Conservation (phyloP, 2,329 filamentous ascomycete species). For the Fusarium denticulatum region DNA sequence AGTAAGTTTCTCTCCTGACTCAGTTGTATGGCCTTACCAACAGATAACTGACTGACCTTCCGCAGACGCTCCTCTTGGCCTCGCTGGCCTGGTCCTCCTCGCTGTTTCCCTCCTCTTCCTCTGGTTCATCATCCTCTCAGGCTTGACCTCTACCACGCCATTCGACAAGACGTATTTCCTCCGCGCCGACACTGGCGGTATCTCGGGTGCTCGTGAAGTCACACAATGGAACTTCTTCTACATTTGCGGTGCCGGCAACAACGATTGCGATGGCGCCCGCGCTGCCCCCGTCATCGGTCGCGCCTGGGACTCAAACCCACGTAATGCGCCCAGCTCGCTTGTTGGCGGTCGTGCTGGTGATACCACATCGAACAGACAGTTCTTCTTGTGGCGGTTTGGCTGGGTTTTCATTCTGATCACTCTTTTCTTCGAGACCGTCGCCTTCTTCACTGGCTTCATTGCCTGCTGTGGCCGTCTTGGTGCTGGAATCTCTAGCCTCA, state of each 20-base stretch:
- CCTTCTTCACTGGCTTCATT: slow-evolving; percentile 74
- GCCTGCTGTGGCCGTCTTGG: slow-evolving; percentile 78
- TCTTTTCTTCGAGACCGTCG: slow-evolving; percentile 77
- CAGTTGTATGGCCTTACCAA: background rate
- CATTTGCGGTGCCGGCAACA: slow-evolving; percentile 74
- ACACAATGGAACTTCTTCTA: slow-evolving; percentile 94
- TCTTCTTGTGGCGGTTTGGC: slow-evolving; percentile 88
- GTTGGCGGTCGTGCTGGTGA: slow-evolving; percentile 61
- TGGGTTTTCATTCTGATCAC: slow-evolving; percentile 91
- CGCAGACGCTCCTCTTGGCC: slow-evolving; percentile 54
- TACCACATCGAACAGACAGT: slow-evolving; percentile 72
- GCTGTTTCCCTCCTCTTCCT: slow-evolving; percentile 63
- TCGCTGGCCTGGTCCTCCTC: slow-evolving; percentile 60
- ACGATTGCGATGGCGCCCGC: slow-evolving; percentile 70
- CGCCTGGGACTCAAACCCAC: slow-evolving; percentile 66
- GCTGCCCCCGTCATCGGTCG: slow-evolving; percentile 77
- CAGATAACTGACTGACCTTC: slow-evolving; percentile 12
- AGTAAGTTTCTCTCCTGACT: slow-evolving; percentile 24
- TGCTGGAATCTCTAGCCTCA: slow-evolving; percentile 70
- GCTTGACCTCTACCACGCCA: slow-evolving; percentile 59
- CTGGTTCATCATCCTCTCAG: slow-evolving; percentile 69
- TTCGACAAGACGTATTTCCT: slow-evolving; percentile 87
- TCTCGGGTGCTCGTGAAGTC: slow-evolving; percentile 71
- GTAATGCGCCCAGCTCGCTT: slow-evolving; percentile 56
- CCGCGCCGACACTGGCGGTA: slow-evolving; percentile 77